Base-by-base conservation (phyloP, 768 basidiomycete species). In the Sutorius australiensis region DNA sequence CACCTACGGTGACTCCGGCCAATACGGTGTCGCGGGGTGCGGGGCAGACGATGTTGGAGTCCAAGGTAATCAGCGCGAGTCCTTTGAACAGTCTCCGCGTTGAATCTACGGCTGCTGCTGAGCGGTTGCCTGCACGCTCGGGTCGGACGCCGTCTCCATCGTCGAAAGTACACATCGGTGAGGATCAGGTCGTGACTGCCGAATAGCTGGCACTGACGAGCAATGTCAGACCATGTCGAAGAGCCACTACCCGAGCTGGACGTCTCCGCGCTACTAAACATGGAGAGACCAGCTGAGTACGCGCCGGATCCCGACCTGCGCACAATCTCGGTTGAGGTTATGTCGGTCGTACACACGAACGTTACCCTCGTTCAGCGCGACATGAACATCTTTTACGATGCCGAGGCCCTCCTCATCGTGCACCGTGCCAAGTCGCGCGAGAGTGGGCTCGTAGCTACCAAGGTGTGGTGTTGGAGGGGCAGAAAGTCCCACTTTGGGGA, bases 391-490 rank as follows among this genome's bases (percentile, higher is more conserved):
- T 89, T 92, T 65, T 86, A 92, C 61, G 89, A 92, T 48, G 71
- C 77, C 2, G 91, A 93, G 63, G 71, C 83, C 8, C 71, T 91
- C 17, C 81, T 79, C 1, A 75, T 92, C 46, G 74, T 92, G 13
- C 79, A 89, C 64, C 79, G 90, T 13, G 77, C 72, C 21, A 92
- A 91, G 67, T 79, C 79, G 0, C 81, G 73, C 50, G 72, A 77
- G n/a, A 83, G 69, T 32, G 84, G 86, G 12, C 74, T 92, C 14
- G 89, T 82, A 4, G 74, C 75, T 24, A 90, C 85, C 6, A 77
- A 75, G 19, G 78, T 92, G 16, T 92, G 89, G 89, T 80, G 79
- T 19, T 93, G 91, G 91, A 71, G 73, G 16, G 91, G 91, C 0
- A 80, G 76, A 48, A 73, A 73, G 36, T 75, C 79, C 42, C 72